phyloP scores from a whole-genome alignment of 805 yeast species.

The Candida parachauliodes region DNA sequence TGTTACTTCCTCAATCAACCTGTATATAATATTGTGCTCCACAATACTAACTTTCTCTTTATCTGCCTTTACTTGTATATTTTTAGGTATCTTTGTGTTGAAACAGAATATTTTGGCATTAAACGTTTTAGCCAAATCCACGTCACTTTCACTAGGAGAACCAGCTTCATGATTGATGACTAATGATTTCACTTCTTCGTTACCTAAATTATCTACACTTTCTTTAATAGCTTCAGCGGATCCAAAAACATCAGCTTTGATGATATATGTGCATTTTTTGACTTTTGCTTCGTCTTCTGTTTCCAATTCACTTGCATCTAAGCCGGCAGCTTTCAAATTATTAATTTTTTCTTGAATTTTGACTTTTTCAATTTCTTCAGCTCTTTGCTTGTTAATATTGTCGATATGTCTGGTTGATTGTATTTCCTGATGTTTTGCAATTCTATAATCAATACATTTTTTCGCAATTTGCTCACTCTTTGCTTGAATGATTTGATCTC shows the following conservation, averaged over 20 bases:
- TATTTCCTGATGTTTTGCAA: constrained; percentile 47
- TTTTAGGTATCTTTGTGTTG: constrained; percentile 67
- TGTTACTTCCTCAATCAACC: constrained; percentile 81
- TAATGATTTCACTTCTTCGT: constrained; percentile 72
- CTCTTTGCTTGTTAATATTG: constrained; percentile 63
- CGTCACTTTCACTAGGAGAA: constrained; percentile 49
- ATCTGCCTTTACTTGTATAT: constrained; percentile 56
- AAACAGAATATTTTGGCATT: constrained; percentile 75
- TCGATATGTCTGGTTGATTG: constrained; percentile 66
- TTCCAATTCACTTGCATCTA: constrained; percentile 46
- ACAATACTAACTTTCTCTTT: constrained; percentile 53
- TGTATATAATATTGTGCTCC: constrained; percentile 78
- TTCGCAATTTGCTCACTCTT: constrained; percentile 71
- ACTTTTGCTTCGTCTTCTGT: constrained; percentile 20
- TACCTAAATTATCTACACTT: constrained; percentile 77
- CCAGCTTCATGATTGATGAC: constrained; percentile 80
- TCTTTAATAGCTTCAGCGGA: constrained; percentile 91
- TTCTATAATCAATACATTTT: constrained; percentile 64
- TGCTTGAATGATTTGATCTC: constrained; percentile 79
- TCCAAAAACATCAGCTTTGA: constrained; percentile 91
- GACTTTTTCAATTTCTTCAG: constrained; percentile 49
- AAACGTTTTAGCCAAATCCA: constrained; percentile 37
- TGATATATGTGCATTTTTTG: constrained; percentile 51
- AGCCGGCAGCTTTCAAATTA: constrained; percentile 59
- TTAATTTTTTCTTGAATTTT: constrained; percentile 51